Percentiles rank a stretch among this genome's conserved stretches.
Conservation (phyloP, 2,329 filamentous ascomycete species). For the Diaporthe vexans region DNA sequence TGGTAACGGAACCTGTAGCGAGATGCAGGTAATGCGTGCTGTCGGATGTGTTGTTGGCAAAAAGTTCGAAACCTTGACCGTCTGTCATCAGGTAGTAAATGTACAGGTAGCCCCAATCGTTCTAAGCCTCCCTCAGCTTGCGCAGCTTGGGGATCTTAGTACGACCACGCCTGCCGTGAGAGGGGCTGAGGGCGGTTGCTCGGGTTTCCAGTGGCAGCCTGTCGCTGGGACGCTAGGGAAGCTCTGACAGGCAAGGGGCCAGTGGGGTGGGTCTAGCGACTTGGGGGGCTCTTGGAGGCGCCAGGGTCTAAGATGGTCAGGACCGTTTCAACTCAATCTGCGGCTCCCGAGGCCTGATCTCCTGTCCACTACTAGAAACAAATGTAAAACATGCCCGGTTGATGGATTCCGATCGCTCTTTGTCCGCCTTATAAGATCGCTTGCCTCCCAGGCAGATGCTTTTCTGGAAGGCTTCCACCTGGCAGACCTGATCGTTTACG, state of each 20-base stretch:
- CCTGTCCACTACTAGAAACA: conserved; percentile 37
- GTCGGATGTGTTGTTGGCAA: conserved; percentile 23
- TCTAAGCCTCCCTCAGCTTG: conserved; percentile 42
- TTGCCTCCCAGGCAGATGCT: neutral
- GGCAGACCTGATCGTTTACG: conserved; percentile 1
- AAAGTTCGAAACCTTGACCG: conserved; percentile 32
- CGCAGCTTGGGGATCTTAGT: conserved; percentile 36
- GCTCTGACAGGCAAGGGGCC: conserved; percentile 8
- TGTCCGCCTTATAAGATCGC: neutral
- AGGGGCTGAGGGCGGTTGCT: conserved; percentile 5
- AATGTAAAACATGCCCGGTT: conserved; percentile 34
- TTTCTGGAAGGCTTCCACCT: conserved; percentile 19
- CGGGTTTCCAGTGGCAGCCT: neutral
- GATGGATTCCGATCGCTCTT: neutral
- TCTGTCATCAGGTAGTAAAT: conserved; percentile 36
- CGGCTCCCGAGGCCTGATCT: conserved; percentile 15
- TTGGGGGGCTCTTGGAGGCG: neutral
- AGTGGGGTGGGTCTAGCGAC: conserved; percentile 24
- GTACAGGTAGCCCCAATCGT: conserved; percentile 30
- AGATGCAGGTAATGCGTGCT: conserved; percentile 31
- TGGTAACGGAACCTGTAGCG: conserved; percentile 23
- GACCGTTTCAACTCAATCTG: conserved; percentile 36
- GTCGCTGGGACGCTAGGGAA: neutral
- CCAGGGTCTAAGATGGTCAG: conserved; percentile 34
- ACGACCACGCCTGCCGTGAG: conserved; percentile 30